Evolutionary conservation across 2,329 filamentous ascomycete genomes (phyloP), one percentile per base, ranked within the genome.

Genomic region (Fusarium tanahbumbuense): DNA sequence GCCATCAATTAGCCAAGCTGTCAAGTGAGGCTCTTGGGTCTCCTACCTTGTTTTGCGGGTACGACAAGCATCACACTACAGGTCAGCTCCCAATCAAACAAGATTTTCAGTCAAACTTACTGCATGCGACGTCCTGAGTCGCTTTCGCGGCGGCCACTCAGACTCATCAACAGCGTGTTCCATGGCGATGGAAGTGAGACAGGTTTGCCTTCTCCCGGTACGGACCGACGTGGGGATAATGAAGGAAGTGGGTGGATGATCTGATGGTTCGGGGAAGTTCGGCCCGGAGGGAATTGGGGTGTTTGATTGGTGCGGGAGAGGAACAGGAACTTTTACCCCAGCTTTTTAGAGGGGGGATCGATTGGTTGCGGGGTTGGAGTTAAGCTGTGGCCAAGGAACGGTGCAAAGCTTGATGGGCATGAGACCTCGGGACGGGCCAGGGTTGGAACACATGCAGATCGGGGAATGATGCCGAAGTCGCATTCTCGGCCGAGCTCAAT

Each of bases 21-120:
- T 27, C 34, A 18, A 30, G 15, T 42, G 45, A 49, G 32, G 37
- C 20, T 44, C 45, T 41, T 44, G 60, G n/a, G 37, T 56, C 45
- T 22, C n/a, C 37, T 63, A 83, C 83, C 83, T 80, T 58, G 84
- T 84, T 76, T 85, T 85, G 57, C 82, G 79, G 54, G 79, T 77
- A 60, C 84, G 79, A 73, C 84, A 86, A 9, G 80, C 76, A 70
- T 86, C 83, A 62, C 83, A 85, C 83, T 85, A 60, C 23, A 22
- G 37, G 44, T 34, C 34, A 54, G 50, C 44, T 30, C 12, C 45
- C 45, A 34, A 32, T 40, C 28, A 18, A 25, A 12, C 6, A 48
- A 8, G 18, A 32, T 32, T 7, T 3, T 15, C 6, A 32, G 30
- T 8, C 7, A 32, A 32, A 32, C 79, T 75, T 70, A 82, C 81